Evolutionary conservation across 2,329 filamentous ascomycete species (phyloP).

Genomic region (Alternaria brassicicola): DNA sequence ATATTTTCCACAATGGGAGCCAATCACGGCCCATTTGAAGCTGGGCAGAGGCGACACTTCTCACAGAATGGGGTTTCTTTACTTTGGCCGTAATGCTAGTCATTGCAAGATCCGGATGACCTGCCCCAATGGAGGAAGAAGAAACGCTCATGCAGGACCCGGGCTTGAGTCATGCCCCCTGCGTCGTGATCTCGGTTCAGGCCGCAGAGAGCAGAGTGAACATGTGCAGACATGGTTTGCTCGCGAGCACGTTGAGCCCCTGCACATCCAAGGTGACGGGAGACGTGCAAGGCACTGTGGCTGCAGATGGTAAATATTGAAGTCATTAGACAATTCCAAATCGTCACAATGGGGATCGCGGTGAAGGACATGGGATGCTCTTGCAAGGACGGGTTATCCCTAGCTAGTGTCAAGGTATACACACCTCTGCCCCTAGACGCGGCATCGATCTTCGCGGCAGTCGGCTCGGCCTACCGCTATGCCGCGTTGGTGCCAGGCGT

Average conservation of each 20-base stretch:
- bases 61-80: slow-evolving; percentile 3
- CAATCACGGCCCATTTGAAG: slow-evolving; percentile 18
- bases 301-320: slow-evolving; percentile 10
- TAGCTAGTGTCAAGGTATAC: slow-evolving; percentile 30
- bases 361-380: slow-evolving; percentile 15
- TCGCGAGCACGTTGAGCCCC: neutral
- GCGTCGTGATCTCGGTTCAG: slow-evolving; percentile 29
- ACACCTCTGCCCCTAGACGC: slow-evolving; percentile 26
- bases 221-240: slow-evolving; percentile 6
- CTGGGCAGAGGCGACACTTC: neutral
- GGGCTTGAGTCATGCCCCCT: slow-evolving; percentile 25
- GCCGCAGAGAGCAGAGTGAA: slow-evolving; percentile 20
- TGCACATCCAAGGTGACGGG: neutral
- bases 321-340: slow-evolving; percentile 17
- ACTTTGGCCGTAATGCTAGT: slow-evolving; percentile 13
- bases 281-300: slow-evolving; percentile 6
- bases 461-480: slow-evolving; percentile 40
- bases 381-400: slow-evolving; percentile 25
- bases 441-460: slow-evolving; percentile 24
- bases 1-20: slow-evolving; percentile 37
- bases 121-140: slow-evolving; percentile 19
- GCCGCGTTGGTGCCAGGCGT: slow-evolving; percentile 35
- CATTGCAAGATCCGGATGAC: slow-evolving; percentile 7
- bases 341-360: slow-evolving; percentile 13
- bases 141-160: slow-evolving; percentile 35